A percentile compares a stretch with the other conserved stretches of the same genome.
These are phyloP conservation scores for Ogataea polymorpha DNA, from an alignment of 805 yeast species.

Conservation along the genomic window DNA sequence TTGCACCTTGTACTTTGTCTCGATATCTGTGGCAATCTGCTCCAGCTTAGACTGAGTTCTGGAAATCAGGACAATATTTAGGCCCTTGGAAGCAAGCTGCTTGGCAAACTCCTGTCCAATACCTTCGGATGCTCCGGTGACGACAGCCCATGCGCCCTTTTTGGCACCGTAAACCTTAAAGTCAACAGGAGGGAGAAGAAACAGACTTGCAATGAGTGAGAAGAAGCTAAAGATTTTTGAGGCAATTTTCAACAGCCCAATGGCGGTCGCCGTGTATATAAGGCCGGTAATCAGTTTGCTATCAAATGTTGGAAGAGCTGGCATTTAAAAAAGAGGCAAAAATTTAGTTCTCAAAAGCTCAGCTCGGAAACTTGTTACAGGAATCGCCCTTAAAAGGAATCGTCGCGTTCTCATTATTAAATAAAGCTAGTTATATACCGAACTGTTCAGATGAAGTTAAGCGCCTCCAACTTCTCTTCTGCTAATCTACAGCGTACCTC, in stretches of 20 bases:
- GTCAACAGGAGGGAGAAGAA: slow-evolving; percentile 57
- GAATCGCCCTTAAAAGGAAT: no score
- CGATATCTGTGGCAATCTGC: slow-evolving; percentile 59
- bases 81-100: slow-evolving; percentile 83
- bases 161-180: slow-evolving; percentile 74
- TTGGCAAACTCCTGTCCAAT: slow-evolving; percentile 88
- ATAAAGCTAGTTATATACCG: not conserved
- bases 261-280: slow-evolving; percentile 43
- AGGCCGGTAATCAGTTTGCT: slow-evolving; percentile 9
- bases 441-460: slow-evolving; percentile 35
- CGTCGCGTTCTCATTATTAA: no score
- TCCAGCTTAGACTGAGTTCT: slow-evolving; percentile 80
- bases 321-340: not conserved
- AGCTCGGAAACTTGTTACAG: not conserved
- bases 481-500: slow-evolving; percentile 25
- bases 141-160: slow-evolving; percentile 81
- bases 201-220: slow-evolving; percentile 58
- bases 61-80: slow-evolving; percentile 79
- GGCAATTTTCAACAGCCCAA: slow-evolving; percentile 64
- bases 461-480: slow-evolving; percentile 49
- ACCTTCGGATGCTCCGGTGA: slow-evolving; percentile 98
- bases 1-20: slow-evolving; percentile 53
- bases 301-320: slow-evolving; percentile 4
- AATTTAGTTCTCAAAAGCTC: not conserved
- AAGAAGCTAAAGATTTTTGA: slow-evolving; percentile 45